Conservation (phyloP, 805 yeast genomes). For the Metschnikowia henanensis region DNA sequence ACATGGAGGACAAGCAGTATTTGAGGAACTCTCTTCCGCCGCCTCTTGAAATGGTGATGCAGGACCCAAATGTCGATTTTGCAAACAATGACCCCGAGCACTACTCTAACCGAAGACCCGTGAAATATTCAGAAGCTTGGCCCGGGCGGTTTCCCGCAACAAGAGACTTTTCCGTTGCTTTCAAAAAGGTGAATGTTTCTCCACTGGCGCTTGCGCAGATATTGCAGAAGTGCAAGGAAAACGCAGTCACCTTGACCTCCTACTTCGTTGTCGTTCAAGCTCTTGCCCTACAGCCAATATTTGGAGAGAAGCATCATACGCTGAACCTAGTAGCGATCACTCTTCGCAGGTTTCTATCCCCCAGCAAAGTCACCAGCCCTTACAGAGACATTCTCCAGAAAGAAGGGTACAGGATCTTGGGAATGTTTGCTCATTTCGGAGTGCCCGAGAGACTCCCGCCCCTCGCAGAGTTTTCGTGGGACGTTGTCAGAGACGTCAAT, state of each 20-base stretch:
- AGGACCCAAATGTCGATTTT: constrained; percentile 27
- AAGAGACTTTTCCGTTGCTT: too few relatives aligned
- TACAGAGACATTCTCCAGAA: constrained; percentile 21
- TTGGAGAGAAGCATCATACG: constrained; percentile 25
- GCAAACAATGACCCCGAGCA: constrained; percentile 25
- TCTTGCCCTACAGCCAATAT: constrained; percentile 29
- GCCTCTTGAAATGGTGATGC: constrained; percentile 33
- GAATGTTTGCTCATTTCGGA: constrained; percentile 36
- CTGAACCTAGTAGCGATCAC: constrained; percentile 33
- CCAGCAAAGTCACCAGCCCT: constrained; percentile 12
- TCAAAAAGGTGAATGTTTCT: constrained; percentile 21
- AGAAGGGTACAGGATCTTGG: constrained; percentile 27
- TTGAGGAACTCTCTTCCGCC: constrained; percentile 34
- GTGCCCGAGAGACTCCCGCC: constrained; percentile 33
- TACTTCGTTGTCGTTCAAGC: constrained; percentile 28
- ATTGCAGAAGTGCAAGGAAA: constrained; percentile 27
- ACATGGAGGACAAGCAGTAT: constrained; percentile 18
- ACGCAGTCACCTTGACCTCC: constrained; percentile 35
- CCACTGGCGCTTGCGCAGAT: constrained; percentile 25
- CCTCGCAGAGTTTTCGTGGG: constrained; percentile 33
- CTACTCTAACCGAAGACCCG: constrained; percentile 23
- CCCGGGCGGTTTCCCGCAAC: constrained; percentile 34
- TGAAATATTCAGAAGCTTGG: constrained; percentile 27
- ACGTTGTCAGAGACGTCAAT: constrained; percentile 24
- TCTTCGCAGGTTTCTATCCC: constrained; percentile 26